Percentiles rank a stretch among this genome's conserved stretches.
These are phyloP conservation scores for Magnusiomyces clavatus DNA, from an alignment of 1,139 yeast genomes.

Conservation along the genomic window DNA sequence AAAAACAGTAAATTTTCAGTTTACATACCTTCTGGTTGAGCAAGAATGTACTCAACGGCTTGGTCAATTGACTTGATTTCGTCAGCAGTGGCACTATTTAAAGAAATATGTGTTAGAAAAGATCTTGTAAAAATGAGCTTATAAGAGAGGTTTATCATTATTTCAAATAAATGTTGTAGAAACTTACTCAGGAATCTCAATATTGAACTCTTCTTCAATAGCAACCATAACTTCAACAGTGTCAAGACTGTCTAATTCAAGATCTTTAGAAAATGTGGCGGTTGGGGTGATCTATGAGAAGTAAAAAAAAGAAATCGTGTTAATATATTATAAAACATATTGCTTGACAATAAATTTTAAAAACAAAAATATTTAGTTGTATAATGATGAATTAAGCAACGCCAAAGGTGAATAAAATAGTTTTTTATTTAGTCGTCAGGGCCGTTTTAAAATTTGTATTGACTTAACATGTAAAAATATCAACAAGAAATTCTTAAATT, in stretches of 20 bases:
- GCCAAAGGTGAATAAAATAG: too few relatives aligned
- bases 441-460: too few relatives aligned
- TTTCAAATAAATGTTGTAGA: neutral
- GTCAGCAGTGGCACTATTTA: slow-evolving; percentile 42
- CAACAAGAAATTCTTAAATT: neutral
- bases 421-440: too few relatives aligned
- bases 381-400: too few relatives aligned
- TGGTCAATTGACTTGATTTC: slow-evolving; percentile 79
- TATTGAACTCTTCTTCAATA: slow-evolving; percentile 56
- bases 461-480: too few relatives aligned
- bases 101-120: slow-evolving; percentile 4
- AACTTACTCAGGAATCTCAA: slow-evolving; percentile 64
- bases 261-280: slow-evolving; percentile 61
- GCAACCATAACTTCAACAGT: slow-evolving; percentile 84
- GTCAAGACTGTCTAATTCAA: slow-evolving; percentile 77
- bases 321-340: neutral
- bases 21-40: slow-evolving; percentile 53
- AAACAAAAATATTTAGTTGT: neutral
- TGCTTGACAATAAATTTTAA: neutral
- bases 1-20: too few relatives aligned
- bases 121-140: neutral
- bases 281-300: slow-evolving; percentile 40
- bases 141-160: neutral
- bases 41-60: slow-evolving; percentile 67
- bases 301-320: neutral